These are phyloP conservation scores for Flaveria linearis DNA, from an alignment of 129 eudicot genomes.

Conservation along the genomic window DNA sequence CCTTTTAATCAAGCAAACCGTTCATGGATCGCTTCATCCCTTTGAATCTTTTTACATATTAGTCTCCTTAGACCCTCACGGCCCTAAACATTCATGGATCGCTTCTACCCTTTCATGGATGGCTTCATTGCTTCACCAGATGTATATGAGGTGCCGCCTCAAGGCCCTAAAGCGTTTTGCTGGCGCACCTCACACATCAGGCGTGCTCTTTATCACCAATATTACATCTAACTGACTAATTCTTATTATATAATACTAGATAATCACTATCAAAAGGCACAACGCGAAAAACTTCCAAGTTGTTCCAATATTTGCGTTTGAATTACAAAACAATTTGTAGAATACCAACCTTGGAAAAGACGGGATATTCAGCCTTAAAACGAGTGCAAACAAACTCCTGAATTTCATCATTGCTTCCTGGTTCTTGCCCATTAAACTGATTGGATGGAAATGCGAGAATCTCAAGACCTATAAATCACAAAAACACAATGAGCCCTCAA, in stretches of 20 bases:
- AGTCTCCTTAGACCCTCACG: too few species aligned
- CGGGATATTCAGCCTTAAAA: conserved; percentile 86
- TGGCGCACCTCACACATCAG: too few species aligned
- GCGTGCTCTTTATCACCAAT: too few species aligned
- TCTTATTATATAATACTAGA: neutral
- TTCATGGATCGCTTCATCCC: too few species aligned
- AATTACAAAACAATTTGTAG: neutral
- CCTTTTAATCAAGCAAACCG: too few species aligned
- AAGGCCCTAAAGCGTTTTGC: too few species aligned
- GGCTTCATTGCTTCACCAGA: too few species aligned
- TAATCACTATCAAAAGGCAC: neutral
- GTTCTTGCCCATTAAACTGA: conserved; percentile 93
- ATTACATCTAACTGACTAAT: neutral
- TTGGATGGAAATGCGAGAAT: conserved; percentile 94
- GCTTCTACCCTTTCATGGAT: too few species aligned
- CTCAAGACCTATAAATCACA: conserved; percentile 65
- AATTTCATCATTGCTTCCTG: conserved; percentile 86
- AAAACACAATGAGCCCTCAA: neutral
- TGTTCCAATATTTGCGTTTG: neutral
- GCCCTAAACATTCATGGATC: too few species aligned
- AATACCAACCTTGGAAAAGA: conserved; percentile 71
- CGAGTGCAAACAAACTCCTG: conserved; percentile 92
- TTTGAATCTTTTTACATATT: too few species aligned
- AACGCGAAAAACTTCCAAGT: neutral
- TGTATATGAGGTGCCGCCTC: too few species aligned